These are phyloP conservation scores for Fusarium armeniacum DNA, from an alignment of 2,329 filamentous ascomycete genomes.

Conservation along the genomic window DNA sequence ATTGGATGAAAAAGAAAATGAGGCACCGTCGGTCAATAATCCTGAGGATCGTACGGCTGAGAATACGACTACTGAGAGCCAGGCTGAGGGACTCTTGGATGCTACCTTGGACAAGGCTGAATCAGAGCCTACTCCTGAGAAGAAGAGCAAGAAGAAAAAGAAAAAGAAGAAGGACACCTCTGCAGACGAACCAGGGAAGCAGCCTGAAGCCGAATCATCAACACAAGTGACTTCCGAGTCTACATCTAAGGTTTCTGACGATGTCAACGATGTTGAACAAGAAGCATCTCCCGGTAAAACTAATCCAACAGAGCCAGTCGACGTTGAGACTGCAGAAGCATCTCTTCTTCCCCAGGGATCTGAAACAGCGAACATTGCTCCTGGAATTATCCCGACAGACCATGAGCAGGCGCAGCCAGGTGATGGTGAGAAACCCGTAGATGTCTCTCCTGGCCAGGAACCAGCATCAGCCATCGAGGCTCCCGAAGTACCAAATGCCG, in stretches of 20 bases:
- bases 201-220: constrained; percentile 26
- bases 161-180: constrained; percentile 50
- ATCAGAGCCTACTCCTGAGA: constrained; percentile 34
- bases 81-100: constrained; percentile 14
- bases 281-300: constrained; percentile 17
- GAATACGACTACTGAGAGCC: constrained; percentile 12
- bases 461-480: constrained; percentile 32
- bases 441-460: constrained; percentile 41
- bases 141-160: constrained; percentile 57
- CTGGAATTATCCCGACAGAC: constrained; percentile 38
- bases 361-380: constrained; percentile 31
- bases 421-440: constrained; percentile 47
- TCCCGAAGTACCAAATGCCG: constrained; percentile 25
- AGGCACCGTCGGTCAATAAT: neutral
- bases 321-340: constrained; percentile 19
- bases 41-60: constrained; percentile 2
- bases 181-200: constrained; percentile 36
- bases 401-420: constrained; percentile 46
- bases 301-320: constrained; percentile 17
- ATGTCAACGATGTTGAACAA: constrained; percentile 9
- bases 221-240: constrained; percentile 26
- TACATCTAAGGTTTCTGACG: constrained; percentile 3
- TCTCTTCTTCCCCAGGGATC: constrained; percentile 20
- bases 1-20: constrained; percentile 19
- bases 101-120: constrained; percentile 10